Percentiles rank a stretch among this genome's conserved stretches.
Evolutionary conservation across 371 early-diverging fungal genomes (phyloP).

Genomic region (Polyrhizophydium stewartii): DNA sequence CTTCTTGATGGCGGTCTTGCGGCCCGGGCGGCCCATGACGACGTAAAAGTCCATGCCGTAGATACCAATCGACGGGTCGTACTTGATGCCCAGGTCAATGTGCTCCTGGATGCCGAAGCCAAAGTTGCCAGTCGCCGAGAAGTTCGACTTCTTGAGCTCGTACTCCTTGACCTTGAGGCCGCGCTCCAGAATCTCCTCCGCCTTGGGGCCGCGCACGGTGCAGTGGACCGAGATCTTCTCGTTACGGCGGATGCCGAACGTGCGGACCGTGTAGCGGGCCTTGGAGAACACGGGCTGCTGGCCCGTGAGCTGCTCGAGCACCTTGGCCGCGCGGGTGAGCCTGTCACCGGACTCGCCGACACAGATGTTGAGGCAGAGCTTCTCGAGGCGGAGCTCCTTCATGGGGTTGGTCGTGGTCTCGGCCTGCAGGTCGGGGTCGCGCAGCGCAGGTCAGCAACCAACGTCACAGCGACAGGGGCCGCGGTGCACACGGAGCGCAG

Average conservation of each 20-base stretch:
- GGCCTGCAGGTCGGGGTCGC: too few species aligned
- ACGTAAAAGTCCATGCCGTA: constrained; percentile 98
- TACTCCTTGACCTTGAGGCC: constrained; percentile 99
- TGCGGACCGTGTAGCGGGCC: constrained; percentile 99
- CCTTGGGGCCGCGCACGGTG: constrained; percentile 97
- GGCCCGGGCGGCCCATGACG: constrained; percentile 97
- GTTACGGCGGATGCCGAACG: constrained; percentile 99
- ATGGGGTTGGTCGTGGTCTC: constrained; percentile 71
- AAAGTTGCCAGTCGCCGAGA: constrained; percentile 98
- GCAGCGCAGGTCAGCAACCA: too few species aligned
- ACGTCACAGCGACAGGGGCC: too few species aligned
- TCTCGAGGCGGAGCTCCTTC: constrained; percentile 97
- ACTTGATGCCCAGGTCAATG: constrained; percentile 99
- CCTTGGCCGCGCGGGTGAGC: constrained; percentile 99
- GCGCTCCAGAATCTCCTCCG: constrained; percentile 96
- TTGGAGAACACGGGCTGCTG: constrained; percentile 99
- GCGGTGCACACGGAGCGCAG: too few species aligned
- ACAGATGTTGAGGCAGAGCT: constrained; percentile 99
- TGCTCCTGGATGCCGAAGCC: constrained; percentile 99
- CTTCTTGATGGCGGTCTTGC: constrained; percentile 96
- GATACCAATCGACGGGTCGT: constrained; percentile 97
- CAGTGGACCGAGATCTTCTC: constrained; percentile 99
- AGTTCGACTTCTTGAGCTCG: constrained; percentile 94
- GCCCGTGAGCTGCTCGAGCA: constrained; percentile 99
- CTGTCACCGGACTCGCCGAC: constrained; percentile 99